These are phyloP conservation scores for Lupinus albus DNA, from an alignment of 306 rosid genomes.

Conservation along the genomic window DNA sequence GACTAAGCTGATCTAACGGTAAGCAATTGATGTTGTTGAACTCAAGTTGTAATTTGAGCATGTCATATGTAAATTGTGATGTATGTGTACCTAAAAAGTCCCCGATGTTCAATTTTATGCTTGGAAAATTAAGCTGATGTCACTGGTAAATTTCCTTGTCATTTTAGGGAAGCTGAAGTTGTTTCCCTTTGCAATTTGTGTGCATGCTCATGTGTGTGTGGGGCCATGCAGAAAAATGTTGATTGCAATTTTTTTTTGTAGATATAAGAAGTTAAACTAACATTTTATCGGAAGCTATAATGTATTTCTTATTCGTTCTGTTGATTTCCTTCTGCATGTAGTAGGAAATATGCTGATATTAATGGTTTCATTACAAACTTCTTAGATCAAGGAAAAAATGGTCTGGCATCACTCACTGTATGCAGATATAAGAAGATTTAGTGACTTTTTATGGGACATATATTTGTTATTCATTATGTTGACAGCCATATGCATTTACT, in stretches of 20 bases:
- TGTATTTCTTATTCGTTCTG: no score
- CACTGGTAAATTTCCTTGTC: neutral
- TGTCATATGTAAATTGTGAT: no score
- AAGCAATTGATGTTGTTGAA: no score
- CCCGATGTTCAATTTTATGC: no score
- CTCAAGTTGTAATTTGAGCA: no score
- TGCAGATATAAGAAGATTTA: conserved; percentile 8
- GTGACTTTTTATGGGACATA: neutral
- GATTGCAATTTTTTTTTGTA: conserved; percentile 13
- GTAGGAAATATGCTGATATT: neutral
- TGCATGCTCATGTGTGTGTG: neutral
- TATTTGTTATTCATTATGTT: conserved; percentile 31
- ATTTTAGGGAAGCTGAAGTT: conserved; percentile 23
- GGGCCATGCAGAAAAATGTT: conserved; percentile 11
- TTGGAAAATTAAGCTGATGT: neutral
- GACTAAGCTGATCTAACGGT: no score
- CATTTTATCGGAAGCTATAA: neutral
- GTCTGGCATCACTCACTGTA: conserved; percentile 14
- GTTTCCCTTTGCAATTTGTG: neutral
- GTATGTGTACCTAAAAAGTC: no score
- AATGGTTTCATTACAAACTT: conserved; percentile 14
- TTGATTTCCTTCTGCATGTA: no score
- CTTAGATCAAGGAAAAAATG: conserved; percentile 25
- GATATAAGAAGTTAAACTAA: neutral
- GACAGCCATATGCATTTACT: conserved; percentile 8